These are phyloP conservation scores for Thraustotheca clavata DNA, from an alignment of 352 stramenopile genomes.

Conservation along the genomic window DNA sequence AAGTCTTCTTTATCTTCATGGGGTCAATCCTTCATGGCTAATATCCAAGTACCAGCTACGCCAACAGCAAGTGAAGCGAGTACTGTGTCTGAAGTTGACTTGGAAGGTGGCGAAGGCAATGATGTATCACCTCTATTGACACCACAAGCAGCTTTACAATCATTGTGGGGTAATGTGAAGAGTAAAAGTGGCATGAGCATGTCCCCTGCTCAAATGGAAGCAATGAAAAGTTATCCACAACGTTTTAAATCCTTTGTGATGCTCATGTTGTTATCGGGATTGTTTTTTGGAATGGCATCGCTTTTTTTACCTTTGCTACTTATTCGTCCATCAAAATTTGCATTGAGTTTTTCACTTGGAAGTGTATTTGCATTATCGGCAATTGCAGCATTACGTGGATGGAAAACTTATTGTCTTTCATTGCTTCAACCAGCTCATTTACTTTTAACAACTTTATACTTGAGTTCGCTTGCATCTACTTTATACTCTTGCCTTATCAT, in stretches of 20 bases:
- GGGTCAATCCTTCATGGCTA: slow-evolving; percentile 18
- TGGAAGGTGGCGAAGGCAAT: slow-evolving; percentile 6
- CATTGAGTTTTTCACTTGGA: slow-evolving; percentile 70
- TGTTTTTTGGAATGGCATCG: slow-evolving; percentile 80
- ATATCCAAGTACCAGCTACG: background rate
- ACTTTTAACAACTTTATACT: slow-evolving; percentile 56
- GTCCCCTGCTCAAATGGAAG: slow-evolving; percentile 14
- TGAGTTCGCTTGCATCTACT: slow-evolving; percentile 57
- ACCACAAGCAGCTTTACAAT: background rate
- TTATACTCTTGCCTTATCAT: slow-evolving; percentile 78
- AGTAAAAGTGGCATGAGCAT: background rate
- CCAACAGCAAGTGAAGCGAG: slow-evolving; percentile 7
- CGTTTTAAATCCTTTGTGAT: slow-evolving; percentile 79
- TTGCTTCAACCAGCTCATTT: slow-evolving; percentile 58
- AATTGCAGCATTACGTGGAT: slow-evolving; percentile 71
- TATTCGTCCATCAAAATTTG: slow-evolving; percentile 75
- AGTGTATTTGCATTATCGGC: slow-evolving; percentile 67
- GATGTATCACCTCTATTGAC: background rate
- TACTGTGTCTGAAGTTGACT: background rate
- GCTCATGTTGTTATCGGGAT: slow-evolving; percentile 48
- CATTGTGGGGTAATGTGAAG: slow-evolving; percentile 19
- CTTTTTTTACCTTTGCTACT: slow-evolving; percentile 73
- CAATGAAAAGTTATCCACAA: slow-evolving; percentile 18
- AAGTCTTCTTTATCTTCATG: slow-evolving; percentile 17
- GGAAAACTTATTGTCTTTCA: slow-evolving; percentile 39